phyloP scores from a whole-genome alignment of 495 filamentous ascomycete species.

The Cairneyella variabilis region DNA sequence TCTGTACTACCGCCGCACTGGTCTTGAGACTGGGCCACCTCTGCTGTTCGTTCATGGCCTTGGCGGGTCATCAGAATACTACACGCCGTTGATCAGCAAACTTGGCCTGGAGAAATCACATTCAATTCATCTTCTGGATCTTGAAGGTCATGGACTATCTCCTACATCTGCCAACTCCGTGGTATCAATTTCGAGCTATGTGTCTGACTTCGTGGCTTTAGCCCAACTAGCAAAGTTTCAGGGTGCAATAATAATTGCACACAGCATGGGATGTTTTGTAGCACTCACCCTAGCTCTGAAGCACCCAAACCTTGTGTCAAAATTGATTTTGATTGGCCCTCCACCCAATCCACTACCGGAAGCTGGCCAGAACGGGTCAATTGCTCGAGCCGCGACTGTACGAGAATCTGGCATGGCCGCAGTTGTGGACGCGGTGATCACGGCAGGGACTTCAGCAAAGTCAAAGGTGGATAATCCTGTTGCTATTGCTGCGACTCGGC shows the following conservation, averaged over 20 bases:
- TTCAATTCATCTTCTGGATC: conserved; percentile 40
- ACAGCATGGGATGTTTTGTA: conserved; percentile 45
- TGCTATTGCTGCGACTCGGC: conserved; percentile 34
- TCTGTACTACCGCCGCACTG: conserved; percentile 33
- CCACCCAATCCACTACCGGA: conserved; percentile 37
- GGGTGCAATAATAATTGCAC: conserved; percentile 36
- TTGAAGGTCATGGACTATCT: conserved; percentile 52
- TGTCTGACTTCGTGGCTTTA: conserved; percentile 39
- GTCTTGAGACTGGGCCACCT: conserved; percentile 17
- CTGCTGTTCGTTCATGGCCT: conserved; percentile 51
- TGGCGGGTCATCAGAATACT: conserved; percentile 40
- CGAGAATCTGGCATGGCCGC: conserved; percentile 39
- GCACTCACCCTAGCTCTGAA: conserved; percentile 36
- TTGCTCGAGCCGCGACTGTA: conserved; percentile 41
- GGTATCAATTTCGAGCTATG: conserved; percentile 39
- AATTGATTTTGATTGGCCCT: conserved; percentile 41
- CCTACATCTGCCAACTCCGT: conserved; percentile 38
- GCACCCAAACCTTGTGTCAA: conserved; percentile 34
- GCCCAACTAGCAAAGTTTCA: conserved; percentile 25
- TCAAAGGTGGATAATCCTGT: conserved; percentile 35
- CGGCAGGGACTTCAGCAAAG: conserved; percentile 39
- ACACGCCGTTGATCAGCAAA: conserved; percentile 35
- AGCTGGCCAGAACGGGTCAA: conserved; percentile 36
- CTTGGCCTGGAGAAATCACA: conserved; percentile 24
- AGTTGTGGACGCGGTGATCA: conserved; percentile 39